A percentile compares a stretch with the other conserved stretches of the same genome.
These are phyloP conservation scores for Coemansia sp. DNA, from an alignment of 192 early-diverging fungal genomes.

Conservation along the genomic window DNA sequence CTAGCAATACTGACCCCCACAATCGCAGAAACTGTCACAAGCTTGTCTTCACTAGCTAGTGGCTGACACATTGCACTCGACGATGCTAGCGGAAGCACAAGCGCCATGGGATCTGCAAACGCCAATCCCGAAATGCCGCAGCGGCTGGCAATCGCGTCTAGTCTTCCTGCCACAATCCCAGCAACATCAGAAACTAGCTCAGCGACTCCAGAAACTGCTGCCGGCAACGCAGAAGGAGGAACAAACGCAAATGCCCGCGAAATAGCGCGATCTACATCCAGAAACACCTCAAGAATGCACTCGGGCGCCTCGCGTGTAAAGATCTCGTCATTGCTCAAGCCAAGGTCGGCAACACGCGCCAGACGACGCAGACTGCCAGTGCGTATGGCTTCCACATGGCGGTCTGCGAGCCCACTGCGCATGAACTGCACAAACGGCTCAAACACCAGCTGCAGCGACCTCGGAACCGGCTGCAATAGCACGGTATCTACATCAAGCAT, in stretches of 20 bases:
- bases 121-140: not conserved
- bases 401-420: slow-evolving; percentile 13
- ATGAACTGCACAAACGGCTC: slow-evolving; percentile 29
- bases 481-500: not conserved
- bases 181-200: slow-evolving; percentile 15
- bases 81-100: not conserved
- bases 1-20: slow-evolving; percentile 25
- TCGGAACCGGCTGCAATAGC: slow-evolving; percentile 14
- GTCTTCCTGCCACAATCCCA: not conserved
- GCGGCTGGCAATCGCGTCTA: slow-evolving; percentile 6
- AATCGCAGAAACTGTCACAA: slow-evolving; percentile 16
- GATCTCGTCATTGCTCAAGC: slow-evolving; percentile 9
- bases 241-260: slow-evolving; percentile 19
- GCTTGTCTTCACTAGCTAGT: slow-evolving; percentile 30
- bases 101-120: not conserved
- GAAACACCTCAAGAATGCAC: slow-evolving; percentile 26
- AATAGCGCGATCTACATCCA: slow-evolving; percentile 28
- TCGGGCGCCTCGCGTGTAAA: slow-evolving; percentile 24
- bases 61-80: slow-evolving; percentile 21
- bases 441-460: slow-evolving; percentile 37
- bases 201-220: slow-evolving; percentile 10
- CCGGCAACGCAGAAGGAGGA: slow-evolving; percentile 18
- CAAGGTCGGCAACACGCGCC: slow-evolving; percentile 3
- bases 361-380: slow-evolving; percentile 16
- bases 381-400: slow-evolving; percentile 17